Percentiles rank a stretch among this genome's conserved stretches.
Evolutionary conservation across 2,329 filamentous ascomycete species (phyloP).

Genomic region (Penicillium sp.): DNA sequence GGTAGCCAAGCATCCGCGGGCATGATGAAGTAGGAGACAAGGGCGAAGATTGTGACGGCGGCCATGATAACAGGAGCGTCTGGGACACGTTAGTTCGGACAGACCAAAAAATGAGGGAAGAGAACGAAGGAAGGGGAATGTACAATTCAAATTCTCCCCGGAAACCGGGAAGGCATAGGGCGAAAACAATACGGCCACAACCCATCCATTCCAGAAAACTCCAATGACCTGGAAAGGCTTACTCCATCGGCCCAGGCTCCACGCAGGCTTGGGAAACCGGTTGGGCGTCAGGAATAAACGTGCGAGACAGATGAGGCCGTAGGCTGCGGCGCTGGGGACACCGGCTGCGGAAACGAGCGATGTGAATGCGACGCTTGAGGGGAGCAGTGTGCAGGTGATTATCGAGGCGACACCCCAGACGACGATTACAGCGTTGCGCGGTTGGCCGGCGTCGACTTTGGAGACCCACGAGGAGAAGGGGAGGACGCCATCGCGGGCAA

Average conservation of each 20-base stretch:
- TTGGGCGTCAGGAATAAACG: constrained; percentile 55
- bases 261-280: constrained; percentile 53
- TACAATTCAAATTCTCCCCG: constrained; percentile 52
- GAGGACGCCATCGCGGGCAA: constrained; percentile 65
- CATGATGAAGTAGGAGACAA: constrained; percentile 56
- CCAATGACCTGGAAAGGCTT: constrained; percentile 55
- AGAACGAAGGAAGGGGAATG: neutral
- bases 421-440: constrained; percentile 64
- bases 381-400: constrained; percentile 64
- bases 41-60: constrained; percentile 54
- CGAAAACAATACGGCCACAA: constrained; percentile 55
- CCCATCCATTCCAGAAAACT: constrained; percentile 57
- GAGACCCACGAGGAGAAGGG: constrained; percentile 65
- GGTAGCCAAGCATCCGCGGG: constrained; percentile 55
- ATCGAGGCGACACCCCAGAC: constrained; percentile 61
- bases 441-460: constrained; percentile 60
- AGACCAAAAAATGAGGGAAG: neutral
- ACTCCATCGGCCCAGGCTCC: constrained; percentile 52
- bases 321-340: constrained; percentile 58
- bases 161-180: constrained; percentile 53
- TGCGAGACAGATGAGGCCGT: constrained; percentile 57
- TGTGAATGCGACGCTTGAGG: constrained; percentile 59
- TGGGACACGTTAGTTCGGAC: constrained; percentile 20
- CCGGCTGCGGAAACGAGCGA: constrained; percentile 60
- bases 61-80: constrained; percentile 59